Percentiles rank a stretch among this genome's conserved stretches.
Evolutionary conservation across 495 filamentous ascomycete genomes (phyloP).

Genomic region (Penicillium maclennaniae): DNA sequence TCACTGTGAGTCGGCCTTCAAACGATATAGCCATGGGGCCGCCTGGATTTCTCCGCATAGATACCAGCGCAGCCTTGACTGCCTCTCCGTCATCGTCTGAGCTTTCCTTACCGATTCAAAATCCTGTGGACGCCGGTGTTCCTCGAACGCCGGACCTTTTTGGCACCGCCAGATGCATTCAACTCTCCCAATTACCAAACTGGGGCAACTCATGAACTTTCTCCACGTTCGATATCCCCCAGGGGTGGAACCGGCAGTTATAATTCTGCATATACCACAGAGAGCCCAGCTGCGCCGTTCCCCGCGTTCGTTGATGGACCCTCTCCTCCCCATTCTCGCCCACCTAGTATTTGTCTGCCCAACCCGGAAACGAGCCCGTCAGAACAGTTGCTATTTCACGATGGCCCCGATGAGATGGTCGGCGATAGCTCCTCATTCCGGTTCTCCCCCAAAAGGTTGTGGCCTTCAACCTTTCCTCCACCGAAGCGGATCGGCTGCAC

Average conservation of each 20-base stretch:
- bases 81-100: slow-evolving; percentile 41
- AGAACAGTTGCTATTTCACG: slow-evolving; percentile 36
- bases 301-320: slow-evolving; percentile 48
- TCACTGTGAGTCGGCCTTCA: slow-evolving; percentile 37
- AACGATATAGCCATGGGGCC: slow-evolving; percentile 15
- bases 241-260: slow-evolving; percentile 18
- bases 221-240: slow-evolving; percentile 34
- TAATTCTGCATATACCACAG: slow-evolving; percentile 5
- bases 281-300: slow-evolving; percentile 45
- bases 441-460: slow-evolving; percentile 50
- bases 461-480: slow-evolving; percentile 67
- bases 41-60: slow-evolving; percentile 18
- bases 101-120: slow-evolving; percentile 20
- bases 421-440: slow-evolving; percentile 11
- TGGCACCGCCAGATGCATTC: slow-evolving; percentile 38
- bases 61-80: slow-evolving; percentile 16
- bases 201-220: slow-evolving; percentile 17
- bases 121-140: slow-evolving; percentile 10
- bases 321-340: slow-evolving; percentile 39
- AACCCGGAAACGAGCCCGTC: slow-evolving; percentile 47
- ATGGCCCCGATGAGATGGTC: slow-evolving; percentile 19
- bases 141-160: slow-evolving; percentile 27
- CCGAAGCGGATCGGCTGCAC: slow-evolving; percentile 67
- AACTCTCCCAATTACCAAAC: slow-evolving; percentile 34
- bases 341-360: slow-evolving; percentile 52